Evolutionary conservation across 176 grass and related monocot genomes (phyloP), one percentile per base, ranked within the genome.

Genomic region (Musa troglodytarum): DNA sequence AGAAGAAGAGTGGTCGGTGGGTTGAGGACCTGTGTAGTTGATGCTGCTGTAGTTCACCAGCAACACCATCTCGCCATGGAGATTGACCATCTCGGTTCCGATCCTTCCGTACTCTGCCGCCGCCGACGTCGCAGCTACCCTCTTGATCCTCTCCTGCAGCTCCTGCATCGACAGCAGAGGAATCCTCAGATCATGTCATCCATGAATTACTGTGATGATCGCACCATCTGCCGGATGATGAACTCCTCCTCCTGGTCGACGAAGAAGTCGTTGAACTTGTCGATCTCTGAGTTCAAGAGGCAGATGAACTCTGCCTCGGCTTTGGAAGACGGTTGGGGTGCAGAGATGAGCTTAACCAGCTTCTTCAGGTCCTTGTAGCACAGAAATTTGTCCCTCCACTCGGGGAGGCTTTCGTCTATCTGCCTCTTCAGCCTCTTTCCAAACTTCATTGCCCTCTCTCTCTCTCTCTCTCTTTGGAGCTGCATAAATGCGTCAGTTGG

Each of bases 211-310:
- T 43, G 34, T 43, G 34, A 43, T 43, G 34, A 43, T 1, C 66
- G n/a, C 54, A 89, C 90, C 84, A 78, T 78, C 69, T 92, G 89
- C 52, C 87, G 63, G 80, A 96, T 96, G 81, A 96, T 64, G 72
- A 89, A 96, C 78, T 96, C 92, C 81, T 96, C 92, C 79, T 96
- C 92, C 78, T 88, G 89, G 81, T 96, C 92, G 52, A 96, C 79
- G 85, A 92, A 96, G 85, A 96, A 96, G 28, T 81, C 73, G 75
- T 96, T 96, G 63, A 96, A 84, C 85, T 92, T 92, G n/a, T 96
- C 92, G 51, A 96, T 76, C 83, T 96, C 92, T 64, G 82, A 81
- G 81, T 96, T 14, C 71, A 96, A 81, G 25, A 96, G 85, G 5
- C 67, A 13, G 63, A 96, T 80, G 78, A 96, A 96, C 19, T 76